phyloP scores from a whole-genome alignment of 352 stramenopile genomes.

The Phytophthora cactorum region DNA sequence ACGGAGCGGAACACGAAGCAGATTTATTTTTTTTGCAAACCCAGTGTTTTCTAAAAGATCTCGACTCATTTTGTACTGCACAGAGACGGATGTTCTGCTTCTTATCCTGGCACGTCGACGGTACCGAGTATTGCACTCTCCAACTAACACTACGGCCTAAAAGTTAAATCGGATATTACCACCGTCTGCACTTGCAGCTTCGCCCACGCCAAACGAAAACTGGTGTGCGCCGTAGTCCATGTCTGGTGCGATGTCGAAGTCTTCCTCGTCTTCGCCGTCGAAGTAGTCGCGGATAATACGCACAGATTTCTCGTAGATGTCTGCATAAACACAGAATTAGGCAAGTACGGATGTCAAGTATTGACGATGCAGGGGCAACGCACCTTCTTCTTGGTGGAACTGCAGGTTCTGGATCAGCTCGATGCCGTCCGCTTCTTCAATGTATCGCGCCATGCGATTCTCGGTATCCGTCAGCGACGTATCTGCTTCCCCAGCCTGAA shows the following conservation, averaged over 20 bases:
- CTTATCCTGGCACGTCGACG: too few relatives aligned
- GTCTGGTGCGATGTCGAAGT: slow-evolving; percentile 68
- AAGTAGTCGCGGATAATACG: slow-evolving; percentile 98
- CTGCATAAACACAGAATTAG: slow-evolving; percentile 35
- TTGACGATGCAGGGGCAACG: slow-evolving; percentile 1
- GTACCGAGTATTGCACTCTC: slow-evolving; percentile 1
- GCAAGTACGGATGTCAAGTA: background rate
- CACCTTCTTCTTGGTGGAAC: slow-evolving; percentile 97
- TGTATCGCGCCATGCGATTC: slow-evolving; percentile 96
- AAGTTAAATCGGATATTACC: slow-evolving; percentile 35
- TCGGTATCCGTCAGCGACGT: slow-evolving; percentile 76
- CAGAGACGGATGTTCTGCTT: background rate
- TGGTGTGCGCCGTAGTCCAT: slow-evolving; percentile 59
- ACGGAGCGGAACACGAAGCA: slow-evolving; percentile 30
- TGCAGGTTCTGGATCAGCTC: slow-evolving; percentile 98
- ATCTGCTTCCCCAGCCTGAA: slow-evolving; percentile 88
- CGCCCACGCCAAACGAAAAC: slow-evolving; percentile 69
- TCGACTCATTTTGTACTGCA: too few relatives aligned
- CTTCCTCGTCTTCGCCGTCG: slow-evolving; percentile 97
- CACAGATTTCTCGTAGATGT: slow-evolving; percentile 94
- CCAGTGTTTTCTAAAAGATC: background rate
- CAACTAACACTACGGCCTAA: slow-evolving; percentile 28
- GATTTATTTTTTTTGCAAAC: slow-evolving; percentile 27
- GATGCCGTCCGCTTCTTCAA: slow-evolving; percentile 96
- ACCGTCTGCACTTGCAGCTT: slow-evolving; percentile 18